Evolutionary conservation across 768 basidiomycete species (phyloP).

Genomic region (Agrocybe pediades): DNA sequence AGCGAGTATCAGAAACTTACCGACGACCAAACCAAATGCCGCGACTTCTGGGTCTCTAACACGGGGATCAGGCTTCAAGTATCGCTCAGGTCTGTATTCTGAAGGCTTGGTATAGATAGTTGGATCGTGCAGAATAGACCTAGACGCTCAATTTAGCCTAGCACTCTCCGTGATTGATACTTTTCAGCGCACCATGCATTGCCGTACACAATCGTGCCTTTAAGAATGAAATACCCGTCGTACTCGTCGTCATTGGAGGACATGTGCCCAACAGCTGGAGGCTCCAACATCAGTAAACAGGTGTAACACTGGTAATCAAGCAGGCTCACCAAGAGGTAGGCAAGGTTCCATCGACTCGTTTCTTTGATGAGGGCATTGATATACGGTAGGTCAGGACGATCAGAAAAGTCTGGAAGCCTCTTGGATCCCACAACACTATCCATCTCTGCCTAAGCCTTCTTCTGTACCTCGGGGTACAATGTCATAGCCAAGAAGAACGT

Average conservation of each 20-base stretch:
- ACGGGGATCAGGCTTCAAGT: conserved; percentile 25
- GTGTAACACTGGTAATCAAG: not conserved
- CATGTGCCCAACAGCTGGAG: conserved; percentile 25
- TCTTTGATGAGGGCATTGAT: conserved; percentile 20
- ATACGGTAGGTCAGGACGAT: conserved; percentile 24
- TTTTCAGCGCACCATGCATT: conserved; percentile 24
- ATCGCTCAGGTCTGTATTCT: conserved; percentile 32
- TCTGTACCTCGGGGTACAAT: conserved; percentile 23
- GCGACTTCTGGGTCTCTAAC: conserved; percentile 24
- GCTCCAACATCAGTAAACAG: not conserved
- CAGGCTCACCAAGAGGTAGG: conserved; percentile 15
- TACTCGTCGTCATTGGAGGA: conserved; percentile 28
- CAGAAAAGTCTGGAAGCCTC: conserved; percentile 26
- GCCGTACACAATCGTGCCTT: conserved; percentile 29
- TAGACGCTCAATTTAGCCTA: not conserved
- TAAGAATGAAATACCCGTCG: conserved; percentile 29
- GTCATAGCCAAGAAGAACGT: conserved; percentile 26
- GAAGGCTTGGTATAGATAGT: conserved; percentile 37
- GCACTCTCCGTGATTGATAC: not conserved
- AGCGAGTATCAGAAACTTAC: conserved; percentile 15
- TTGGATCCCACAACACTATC: conserved; percentile 22
- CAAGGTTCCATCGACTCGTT: conserved; percentile 18
- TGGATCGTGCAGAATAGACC: conserved; percentile 34
- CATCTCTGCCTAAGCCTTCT: conserved; percentile 26
- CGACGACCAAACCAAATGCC: conserved; percentile 36